Conservation (phyloP, 2,329 filamentous ascomycete genomes). For the Fusarium buxicola region DNA sequence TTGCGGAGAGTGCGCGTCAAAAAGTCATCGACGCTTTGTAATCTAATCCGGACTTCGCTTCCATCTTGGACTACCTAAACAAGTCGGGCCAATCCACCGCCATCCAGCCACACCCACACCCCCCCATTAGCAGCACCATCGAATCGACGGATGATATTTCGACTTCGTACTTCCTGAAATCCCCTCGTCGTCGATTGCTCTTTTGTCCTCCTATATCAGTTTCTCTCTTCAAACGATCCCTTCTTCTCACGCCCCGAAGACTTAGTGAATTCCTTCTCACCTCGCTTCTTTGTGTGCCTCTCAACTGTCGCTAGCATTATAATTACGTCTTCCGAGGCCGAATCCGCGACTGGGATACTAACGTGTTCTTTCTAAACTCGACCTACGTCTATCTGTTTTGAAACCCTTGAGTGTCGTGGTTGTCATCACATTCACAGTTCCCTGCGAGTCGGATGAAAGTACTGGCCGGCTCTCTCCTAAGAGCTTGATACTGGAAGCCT, state of each 20-base stretch:
- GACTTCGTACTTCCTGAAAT: slow-evolving; percentile 14
- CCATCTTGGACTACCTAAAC: slow-evolving; percentile 8
- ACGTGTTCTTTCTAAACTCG: neutral
- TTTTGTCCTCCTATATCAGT: slow-evolving; percentile 14
- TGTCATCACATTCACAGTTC: neutral
- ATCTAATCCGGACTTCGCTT: slow-evolving; percentile 24
- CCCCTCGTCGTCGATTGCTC: slow-evolving; percentile 13
- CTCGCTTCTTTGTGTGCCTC: neutral
- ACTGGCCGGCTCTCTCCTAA: too few species aligned
- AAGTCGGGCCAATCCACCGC: slow-evolving; percentile 11
- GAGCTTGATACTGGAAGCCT: neutral
- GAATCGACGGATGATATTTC: slow-evolving; percentile 27
- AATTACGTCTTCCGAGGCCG: neutral
- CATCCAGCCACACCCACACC: slow-evolving; percentile 28
- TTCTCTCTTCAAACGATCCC: neutral
- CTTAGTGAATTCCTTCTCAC: slow-evolving; percentile 2
- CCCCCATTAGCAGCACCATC: slow-evolving; percentile 13
- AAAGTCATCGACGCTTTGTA: slow-evolving; percentile 32
- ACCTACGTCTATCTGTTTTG: slow-evolving; percentile 1
- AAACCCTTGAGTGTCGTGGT: neutral
- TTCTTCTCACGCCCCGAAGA: slow-evolving; percentile 17
- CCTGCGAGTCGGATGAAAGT: too few species aligned
- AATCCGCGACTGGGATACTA: neutral
- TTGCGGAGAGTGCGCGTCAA: slow-evolving; percentile 11
- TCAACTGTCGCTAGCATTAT: neutral